Evolutionary conservation across 768 basidiomycete genomes (phyloP).

Genomic region (Mycena capillaripes): DNA sequence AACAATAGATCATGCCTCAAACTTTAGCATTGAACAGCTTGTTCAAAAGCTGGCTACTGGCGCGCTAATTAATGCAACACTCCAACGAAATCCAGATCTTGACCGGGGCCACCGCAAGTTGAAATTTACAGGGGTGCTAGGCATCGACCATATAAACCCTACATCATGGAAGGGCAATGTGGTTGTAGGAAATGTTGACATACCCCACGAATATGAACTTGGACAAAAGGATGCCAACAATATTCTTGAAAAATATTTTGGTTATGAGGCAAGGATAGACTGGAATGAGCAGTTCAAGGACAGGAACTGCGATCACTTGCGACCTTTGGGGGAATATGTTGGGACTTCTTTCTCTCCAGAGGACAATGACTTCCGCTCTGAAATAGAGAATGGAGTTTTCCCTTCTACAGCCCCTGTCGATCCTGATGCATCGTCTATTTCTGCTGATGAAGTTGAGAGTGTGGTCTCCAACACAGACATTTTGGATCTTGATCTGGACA

Average conservation of each 20-base stretch:
- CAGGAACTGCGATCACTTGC: conserved; percentile 25
- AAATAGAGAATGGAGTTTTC: not conserved
- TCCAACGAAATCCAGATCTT: conserved; percentile 40
- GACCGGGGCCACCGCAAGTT: conserved; percentile 39
- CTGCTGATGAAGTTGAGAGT: not conserved
- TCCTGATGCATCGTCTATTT: not conserved
- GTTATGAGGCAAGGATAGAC: not conserved
- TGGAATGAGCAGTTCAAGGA: conserved; percentile 17
- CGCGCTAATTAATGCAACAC: conserved; percentile 35
- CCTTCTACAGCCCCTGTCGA: not conserved
- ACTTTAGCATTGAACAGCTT: conserved; percentile 43
- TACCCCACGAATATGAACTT: conserved; percentile 18
- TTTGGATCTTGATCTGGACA: conserved; percentile 27
- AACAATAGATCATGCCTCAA: conserved; percentile 40
- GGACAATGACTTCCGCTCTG: conserved; percentile 17
- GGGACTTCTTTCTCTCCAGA: conserved; percentile 11
- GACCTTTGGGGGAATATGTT: conserved; percentile 33
- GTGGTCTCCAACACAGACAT: conserved; percentile 11
- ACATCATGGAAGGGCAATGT: conserved; percentile 39
- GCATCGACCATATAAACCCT: conserved; percentile 44
- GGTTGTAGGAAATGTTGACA: conserved; percentile 31
- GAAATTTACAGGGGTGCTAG: conserved; percentile 28
- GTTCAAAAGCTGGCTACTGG: conserved; percentile 37
- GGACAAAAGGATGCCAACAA: conserved; percentile 25
- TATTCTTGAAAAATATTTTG: conserved; percentile 10